Percentiles rank a stretch among this genome's conserved stretches.
Conservation (phyloP, 2,329 filamentous ascomycete genomes). For the Ophiostoma ulmi region DNA sequence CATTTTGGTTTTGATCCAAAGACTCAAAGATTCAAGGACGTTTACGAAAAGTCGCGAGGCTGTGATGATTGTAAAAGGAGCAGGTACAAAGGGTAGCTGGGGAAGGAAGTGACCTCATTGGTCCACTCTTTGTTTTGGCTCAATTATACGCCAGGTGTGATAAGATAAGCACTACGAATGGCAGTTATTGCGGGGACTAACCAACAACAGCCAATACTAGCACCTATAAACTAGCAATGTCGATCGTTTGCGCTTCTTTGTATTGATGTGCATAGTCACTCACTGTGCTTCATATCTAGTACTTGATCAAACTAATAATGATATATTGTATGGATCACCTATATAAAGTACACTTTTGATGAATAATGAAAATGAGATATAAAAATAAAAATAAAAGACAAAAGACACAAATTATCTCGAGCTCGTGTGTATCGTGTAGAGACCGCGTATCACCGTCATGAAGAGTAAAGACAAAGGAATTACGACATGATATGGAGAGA, state of each 20-base stretch:
- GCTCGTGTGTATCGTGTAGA: neutral
- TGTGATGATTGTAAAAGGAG: neutral
- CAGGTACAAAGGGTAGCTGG: neutral
- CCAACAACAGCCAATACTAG: neutral
- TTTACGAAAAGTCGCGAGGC: neutral
- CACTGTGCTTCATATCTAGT: neutral
- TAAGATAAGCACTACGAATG: neutral
- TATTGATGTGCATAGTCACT: neutral
- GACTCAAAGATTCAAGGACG: neutral
- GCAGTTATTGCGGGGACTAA: neutral
- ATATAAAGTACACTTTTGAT: neutral
- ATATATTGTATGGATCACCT: neutral
- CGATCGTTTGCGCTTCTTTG: neutral
- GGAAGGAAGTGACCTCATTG: conserved; percentile 14
- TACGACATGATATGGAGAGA: neutral
- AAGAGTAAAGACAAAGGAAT: neutral
- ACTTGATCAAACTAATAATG: neutral
- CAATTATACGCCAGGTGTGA: neutral
- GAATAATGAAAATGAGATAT: neutral
- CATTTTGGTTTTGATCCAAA: conserved; percentile 26
- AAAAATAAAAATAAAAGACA: conserved; percentile 8
- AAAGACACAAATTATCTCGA: neutral
- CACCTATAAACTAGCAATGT: neutral
- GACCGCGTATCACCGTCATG: neutral
- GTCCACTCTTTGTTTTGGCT: conserved; percentile 2